These are phyloP conservation scores for Puccinia coronata DNA, from an alignment of 1,284 basidiomycete species.

Conservation along the genomic window DNA sequence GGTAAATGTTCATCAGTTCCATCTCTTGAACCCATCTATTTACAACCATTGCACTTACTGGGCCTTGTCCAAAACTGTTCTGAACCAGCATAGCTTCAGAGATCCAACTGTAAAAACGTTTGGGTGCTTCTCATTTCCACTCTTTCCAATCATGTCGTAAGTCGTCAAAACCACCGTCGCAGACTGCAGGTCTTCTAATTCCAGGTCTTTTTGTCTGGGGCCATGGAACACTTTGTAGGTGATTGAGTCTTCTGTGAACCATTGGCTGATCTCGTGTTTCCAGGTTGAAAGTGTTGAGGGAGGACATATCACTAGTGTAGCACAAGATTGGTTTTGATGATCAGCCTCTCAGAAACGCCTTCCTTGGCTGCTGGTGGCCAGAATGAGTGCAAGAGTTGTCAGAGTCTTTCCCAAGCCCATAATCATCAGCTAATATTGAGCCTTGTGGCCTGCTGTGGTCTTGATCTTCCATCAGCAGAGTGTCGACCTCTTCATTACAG, in stretches of 20 bases:
- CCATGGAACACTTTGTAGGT: not conserved
- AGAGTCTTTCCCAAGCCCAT: constrained; percentile 16
- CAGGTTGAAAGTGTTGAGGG: no score
- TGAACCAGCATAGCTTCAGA: not conserved
- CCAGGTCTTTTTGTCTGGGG: not conserved
- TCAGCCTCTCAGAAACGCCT: not conserved
- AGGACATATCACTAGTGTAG: no score
- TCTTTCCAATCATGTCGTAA: no score
- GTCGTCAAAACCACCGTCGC: no score
- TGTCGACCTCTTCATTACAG: not conserved
- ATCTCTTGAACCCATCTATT: not conserved
- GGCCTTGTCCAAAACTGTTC: not conserved
- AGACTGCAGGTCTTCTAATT: not conserved
- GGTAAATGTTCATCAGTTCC: not conserved
- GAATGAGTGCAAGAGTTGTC: constrained; percentile 5
- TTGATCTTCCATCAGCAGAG: not conserved
- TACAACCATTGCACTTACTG: no score
- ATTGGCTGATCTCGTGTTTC: not conserved
- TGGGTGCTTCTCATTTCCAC: no score
- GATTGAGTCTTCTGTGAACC: not conserved
- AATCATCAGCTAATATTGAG: constrained; percentile 5
- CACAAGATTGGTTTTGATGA: not conserved
- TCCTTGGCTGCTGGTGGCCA: constrained; percentile 1
- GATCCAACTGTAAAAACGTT: not conserved
- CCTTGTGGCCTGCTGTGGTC: not conserved